Conservation (phyloP, 2,329 filamentous ascomycete species). For the Clonostachys chloroleuca region DNA sequence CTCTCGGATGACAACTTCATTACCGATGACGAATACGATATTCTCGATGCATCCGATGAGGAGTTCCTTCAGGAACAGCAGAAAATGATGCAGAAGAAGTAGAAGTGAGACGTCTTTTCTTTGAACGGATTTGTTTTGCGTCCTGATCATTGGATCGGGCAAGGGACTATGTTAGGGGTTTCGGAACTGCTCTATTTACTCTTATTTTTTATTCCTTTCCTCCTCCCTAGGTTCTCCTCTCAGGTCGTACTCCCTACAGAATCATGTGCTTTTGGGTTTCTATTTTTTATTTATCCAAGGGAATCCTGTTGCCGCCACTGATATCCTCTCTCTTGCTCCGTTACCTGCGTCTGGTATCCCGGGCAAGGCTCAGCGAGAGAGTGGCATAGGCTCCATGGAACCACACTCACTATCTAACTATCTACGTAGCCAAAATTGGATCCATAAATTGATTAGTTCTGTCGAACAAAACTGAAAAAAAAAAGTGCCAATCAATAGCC, state of each 20-base stretch:
- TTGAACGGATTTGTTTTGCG: too few relatives aligned
- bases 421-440: too few relatives aligned
- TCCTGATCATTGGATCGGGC: background rate
- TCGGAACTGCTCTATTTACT: background rate
- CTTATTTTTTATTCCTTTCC: background rate
- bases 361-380: too few relatives aligned
- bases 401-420: too few relatives aligned
- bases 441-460: too few relatives aligned
- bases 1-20: conserved; percentile 72
- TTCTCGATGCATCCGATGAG: conserved; percentile 90
- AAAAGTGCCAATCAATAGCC: too few relatives aligned
- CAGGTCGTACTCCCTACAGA: background rate
- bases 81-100: background rate
- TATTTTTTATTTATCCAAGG: background rate
- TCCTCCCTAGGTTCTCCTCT: background rate
- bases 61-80: conserved; percentile 58
- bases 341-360: too few relatives aligned
- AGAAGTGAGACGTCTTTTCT: too few relatives aligned
- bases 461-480: too few relatives aligned
- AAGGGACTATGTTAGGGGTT: background rate
- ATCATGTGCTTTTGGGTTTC: background rate
- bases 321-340: too few relatives aligned
- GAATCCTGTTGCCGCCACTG: background rate
- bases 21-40: conserved; percentile 98
- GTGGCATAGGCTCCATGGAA: too few relatives aligned